Base-by-base conservation (phyloP, 768 basidiomycete genomes). In the Lentinula sp. region DNA sequence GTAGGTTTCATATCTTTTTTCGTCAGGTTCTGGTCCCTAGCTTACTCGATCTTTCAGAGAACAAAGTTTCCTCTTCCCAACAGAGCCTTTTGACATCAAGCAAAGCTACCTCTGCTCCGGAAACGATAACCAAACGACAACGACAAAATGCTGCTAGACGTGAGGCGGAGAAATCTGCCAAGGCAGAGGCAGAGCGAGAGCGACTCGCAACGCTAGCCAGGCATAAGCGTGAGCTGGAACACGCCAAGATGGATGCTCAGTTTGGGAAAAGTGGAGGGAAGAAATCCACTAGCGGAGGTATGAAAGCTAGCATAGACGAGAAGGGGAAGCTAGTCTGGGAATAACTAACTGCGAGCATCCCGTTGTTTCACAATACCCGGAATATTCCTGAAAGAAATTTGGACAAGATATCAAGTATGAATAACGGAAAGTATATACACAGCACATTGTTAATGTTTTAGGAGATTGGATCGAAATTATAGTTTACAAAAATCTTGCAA, bases 121-220 rank as follows among this genome's bases (percentile, higher is more conserved):
- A 75, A 51, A 60, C 70, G 1, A 64, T 75, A 65, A 84, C 78
- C 37, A 84, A 84, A 72, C 80, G 77, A 51, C 83, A 85, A 65
- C 76, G 81, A n/a, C 83, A 84, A 62, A 82, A 82, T 61, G 77
- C 76, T 8, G 77, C 76, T 61, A 76, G 72, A 66, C 70, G 75
- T 31, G 82, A 81, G 48, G 74, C 76, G 0, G 61, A 70, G 53
- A 85, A 84, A 67, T 69, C 72, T 34, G 75, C 68, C 31, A 84
- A 78, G 65, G 74, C 70, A 0, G 79, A 76, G 1, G 70, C 73
- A 0, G 83, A 83, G 63, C 68, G 64, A 6, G 67, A 74, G 35
- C 73, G 79, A 35, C 65, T 74, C 34, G 73, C 75, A 10, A 68
- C 70, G 54, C 73, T 83, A 5, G 76, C 76, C 9, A 68, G 71